phyloP scores from a whole-genome alignment of 2,329 filamentous ascomycete species.

The Phialemoniopsis sp. region DNA sequence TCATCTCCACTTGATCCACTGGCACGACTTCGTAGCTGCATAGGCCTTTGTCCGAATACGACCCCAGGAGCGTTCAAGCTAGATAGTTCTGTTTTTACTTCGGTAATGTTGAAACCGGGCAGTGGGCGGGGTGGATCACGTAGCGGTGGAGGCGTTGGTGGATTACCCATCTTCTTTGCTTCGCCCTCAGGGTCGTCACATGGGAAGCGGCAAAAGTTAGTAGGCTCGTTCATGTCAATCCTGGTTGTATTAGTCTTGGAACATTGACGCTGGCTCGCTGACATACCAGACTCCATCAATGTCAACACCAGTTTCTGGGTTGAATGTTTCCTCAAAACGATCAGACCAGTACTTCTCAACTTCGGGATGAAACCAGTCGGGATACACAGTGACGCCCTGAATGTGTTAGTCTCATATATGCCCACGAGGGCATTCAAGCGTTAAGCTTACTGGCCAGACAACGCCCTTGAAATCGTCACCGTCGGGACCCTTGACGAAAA shows the following conservation, averaged over 20 bases:
- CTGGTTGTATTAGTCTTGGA: no score
- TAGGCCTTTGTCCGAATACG: no score
- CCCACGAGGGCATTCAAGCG: no score
- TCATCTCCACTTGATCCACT: neutral
- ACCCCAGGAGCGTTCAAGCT: no score
- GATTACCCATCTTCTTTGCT: constrained; percentile 31
- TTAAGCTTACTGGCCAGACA: constrained; percentile 65
- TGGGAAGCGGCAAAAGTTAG: constrained; percentile 42
- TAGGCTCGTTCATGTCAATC: constrained; percentile 62
- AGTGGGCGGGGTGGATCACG: constrained; percentile 60
- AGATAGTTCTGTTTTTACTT: no score
- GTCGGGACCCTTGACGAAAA: constrained; percentile 48
- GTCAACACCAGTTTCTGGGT: constrained; percentile 59
- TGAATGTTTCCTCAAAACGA: constrained; percentile 64
- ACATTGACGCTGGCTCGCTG: no score
- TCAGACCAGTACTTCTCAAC: constrained; percentile 65
- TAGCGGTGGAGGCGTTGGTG: constrained; percentile 60
- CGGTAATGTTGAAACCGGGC: constrained; percentile 50
- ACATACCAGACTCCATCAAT: constrained; percentile 67
- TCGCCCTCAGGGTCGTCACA: constrained; percentile 41
- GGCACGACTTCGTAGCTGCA: no score
- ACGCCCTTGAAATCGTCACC: constrained; percentile 58
- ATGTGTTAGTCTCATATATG: no score
- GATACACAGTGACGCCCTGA: constrained; percentile 61
- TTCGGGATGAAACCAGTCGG: constrained; percentile 71